Conservation (phyloP, 352 stramenopile species). For the Phytophthora pisi region DNA sequence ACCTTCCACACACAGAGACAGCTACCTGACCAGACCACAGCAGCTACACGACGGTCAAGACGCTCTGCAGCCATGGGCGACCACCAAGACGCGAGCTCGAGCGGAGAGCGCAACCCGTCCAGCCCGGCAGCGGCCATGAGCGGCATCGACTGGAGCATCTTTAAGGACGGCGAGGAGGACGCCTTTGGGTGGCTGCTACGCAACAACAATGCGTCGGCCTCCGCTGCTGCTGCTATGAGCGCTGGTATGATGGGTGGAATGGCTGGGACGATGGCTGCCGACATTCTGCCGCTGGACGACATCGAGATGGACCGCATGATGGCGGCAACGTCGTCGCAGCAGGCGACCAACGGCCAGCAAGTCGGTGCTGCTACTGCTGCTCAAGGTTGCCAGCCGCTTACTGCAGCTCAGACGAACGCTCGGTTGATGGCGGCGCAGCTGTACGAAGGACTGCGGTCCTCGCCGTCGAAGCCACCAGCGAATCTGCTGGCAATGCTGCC, state of each 20-base stretch:
- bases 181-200: slow-evolving; percentile 65
- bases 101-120: slow-evolving; percentile 13
- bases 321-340: slow-evolving; percentile 7
- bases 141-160: slow-evolving; percentile 75
- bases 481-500: slow-evolving; percentile 20
- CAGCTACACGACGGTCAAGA: neutral
- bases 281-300: slow-evolving; percentile 49
- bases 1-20: neutral
- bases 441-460: slow-evolving; percentile 26
- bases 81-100: slow-evolving; percentile 12
- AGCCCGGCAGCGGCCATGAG: slow-evolving; percentile 34
- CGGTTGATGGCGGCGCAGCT: slow-evolving; percentile 30
- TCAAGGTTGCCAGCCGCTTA: neutral
- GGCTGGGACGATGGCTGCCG: slow-evolving; percentile 9
- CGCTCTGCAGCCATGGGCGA: slow-evolving; percentile 19
- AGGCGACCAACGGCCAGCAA: slow-evolving; percentile 6
- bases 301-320: slow-evolving; percentile 43
- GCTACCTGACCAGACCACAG: neutral
- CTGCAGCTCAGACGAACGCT: slow-evolving; percentile 14
- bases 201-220: slow-evolving; percentile 26
- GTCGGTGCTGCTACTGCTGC: neutral
- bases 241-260: neutral
- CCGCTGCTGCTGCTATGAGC: neutral
- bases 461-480: neutral
- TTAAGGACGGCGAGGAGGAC: slow-evolving; percentile 66